Evolutionary conservation across 441 rosid genomes (phyloP).

Genomic region (Macaranga tanarius): DNA sequence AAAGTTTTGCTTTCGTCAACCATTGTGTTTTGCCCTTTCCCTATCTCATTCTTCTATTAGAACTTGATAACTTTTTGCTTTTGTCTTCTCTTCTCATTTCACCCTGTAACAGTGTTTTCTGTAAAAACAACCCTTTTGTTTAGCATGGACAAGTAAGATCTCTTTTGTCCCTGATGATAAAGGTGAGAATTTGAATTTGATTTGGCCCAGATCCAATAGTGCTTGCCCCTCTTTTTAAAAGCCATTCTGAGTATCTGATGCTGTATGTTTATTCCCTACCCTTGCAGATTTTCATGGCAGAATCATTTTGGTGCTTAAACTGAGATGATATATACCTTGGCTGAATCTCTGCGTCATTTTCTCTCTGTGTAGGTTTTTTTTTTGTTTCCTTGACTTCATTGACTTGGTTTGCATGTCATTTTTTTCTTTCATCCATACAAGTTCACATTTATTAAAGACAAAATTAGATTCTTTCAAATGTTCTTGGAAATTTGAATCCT

Average conservation of each 20-base stretch:
- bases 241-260: conserved; percentile 38
- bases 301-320: conserved; percentile 48
- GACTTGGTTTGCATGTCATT: background rate
- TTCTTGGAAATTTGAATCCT: background rate
- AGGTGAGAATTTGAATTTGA: conserved; percentile 36
- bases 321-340: conserved; percentile 48
- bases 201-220: conserved; percentile 23
- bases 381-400: background rate
- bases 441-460: background rate
- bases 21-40: background rate
- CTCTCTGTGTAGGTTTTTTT: conserved; percentile 47
- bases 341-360: conserved; percentile 36
- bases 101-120: background rate
- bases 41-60: background rate
- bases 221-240: conserved; percentile 21
- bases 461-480: background rate
- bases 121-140: background rate
- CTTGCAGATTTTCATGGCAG: conserved; percentile 52
- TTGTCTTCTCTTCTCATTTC: background rate
- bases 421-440: background rate
- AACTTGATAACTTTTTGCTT: background rate
- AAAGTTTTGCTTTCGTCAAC: background rate
- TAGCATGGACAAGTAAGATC: conserved; percentile 6
- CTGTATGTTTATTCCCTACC: conserved; percentile 40
- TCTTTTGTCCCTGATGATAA: conserved; percentile 18